Conservation (phyloP, 257 asterid genomes). For the Plectranthus barbatus region DNA sequence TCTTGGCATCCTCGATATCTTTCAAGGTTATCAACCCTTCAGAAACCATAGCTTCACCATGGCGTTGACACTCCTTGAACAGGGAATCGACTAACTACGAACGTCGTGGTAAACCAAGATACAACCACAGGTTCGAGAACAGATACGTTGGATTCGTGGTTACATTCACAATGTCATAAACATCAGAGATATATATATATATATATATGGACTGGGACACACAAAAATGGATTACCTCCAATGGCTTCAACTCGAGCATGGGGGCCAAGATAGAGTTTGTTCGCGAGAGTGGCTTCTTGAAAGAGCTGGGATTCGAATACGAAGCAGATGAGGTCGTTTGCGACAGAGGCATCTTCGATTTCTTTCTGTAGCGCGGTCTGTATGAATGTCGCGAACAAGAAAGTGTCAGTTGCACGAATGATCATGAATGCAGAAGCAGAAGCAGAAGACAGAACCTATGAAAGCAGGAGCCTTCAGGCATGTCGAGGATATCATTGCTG, state of each 20-base stretch:
- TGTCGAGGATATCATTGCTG: conserved; percentile 87
- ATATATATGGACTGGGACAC: too few species aligned
- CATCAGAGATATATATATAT: conserved; percentile 24
- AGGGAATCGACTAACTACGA: conserved; percentile 57
- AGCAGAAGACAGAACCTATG: conserved; percentile 49
- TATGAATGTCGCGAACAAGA: conserved; percentile 1
- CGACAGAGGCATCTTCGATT: conserved; percentile 17
- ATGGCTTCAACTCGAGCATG: conserved; percentile 73
- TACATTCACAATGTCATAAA: not conserved
- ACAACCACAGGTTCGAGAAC: not conserved
- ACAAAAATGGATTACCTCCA: too few species aligned
- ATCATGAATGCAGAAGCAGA: too few species aligned
- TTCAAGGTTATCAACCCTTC: conserved; percentile 56
- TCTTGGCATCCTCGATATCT: conserved; percentile 78
- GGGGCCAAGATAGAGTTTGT: conserved; percentile 35
- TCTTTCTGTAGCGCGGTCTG: conserved; percentile 68
- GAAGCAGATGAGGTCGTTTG: conserved; percentile 37
- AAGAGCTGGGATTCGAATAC: conserved; percentile 45
- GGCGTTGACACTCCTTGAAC: conserved; percentile 52
- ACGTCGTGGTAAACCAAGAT: not conserved
- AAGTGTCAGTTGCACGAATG: not conserved
- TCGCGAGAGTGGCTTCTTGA: conserved; percentile 43
- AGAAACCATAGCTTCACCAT: conserved; percentile 57
- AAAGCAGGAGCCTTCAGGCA: conserved; percentile 94
- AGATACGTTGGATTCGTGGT: not conserved